Percentiles rank a stretch among this genome's conserved stretches.
Conservation (phyloP, 208 protist genomes). For the Trypanosomatidae sp. region DNA sequence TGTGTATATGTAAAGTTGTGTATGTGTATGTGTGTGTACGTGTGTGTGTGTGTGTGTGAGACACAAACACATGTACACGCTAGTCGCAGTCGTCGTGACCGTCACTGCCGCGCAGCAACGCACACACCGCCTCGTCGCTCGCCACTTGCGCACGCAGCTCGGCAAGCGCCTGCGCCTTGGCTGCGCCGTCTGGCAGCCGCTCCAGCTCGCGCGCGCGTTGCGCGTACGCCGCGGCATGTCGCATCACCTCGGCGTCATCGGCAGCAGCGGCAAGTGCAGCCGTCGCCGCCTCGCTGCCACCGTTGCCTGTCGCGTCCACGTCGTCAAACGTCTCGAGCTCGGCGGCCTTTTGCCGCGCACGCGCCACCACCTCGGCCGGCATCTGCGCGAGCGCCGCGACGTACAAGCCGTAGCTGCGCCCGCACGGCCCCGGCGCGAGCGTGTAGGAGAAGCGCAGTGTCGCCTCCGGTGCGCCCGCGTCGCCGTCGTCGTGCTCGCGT, state of each 20-base stretch:
- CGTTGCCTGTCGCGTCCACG: conserved; percentile 1
- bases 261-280: too few relatives aligned
- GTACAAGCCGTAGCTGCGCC: conserved; percentile 88
- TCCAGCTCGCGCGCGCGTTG: conserved; percentile 52
- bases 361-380: conserved; percentile 64
- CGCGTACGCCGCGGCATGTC: conserved; percentile 32
- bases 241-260: conserved; percentile 13
- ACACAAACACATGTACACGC: too few relatives aligned
- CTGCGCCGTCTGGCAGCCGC: conserved; percentile 1
- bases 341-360: conserved; percentile 65
- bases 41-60: too few relatives aligned
- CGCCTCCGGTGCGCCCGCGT: conserved; percentile 37
- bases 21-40: too few relatives aligned
- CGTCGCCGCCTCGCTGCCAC: neutral
- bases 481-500: conserved; percentile 26
- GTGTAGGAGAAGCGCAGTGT: conserved; percentile 80
- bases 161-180: conserved; percentile 10
- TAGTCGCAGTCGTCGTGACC: too few relatives aligned
- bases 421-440: conserved; percentile 76
- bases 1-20: too few relatives aligned
- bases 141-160: conserved; percentile 35
- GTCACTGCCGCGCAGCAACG: conserved; percentile 13
- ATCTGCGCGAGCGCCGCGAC: conserved; percentile 83
- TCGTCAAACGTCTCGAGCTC: conserved; percentile 79
- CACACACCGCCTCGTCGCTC: conserved; percentile 12